phyloP scores from a whole-genome alignment of 495 filamentous ascomycete genomes.

The Tuber magnatum region DNA sequence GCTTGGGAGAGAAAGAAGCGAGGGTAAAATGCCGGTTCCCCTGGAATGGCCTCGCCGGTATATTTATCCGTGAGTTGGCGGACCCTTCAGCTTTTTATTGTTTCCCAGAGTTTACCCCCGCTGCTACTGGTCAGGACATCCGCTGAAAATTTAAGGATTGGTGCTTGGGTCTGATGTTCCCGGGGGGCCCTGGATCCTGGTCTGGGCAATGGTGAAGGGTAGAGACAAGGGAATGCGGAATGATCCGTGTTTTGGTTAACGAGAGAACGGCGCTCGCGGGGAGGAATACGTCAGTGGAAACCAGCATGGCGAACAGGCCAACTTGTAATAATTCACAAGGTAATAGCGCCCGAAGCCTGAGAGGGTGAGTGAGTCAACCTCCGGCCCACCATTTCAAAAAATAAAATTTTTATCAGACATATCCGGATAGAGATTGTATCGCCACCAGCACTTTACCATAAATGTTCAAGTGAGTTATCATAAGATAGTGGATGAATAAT shows the following conservation, averaged over 20 bases:
- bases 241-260: not conserved
- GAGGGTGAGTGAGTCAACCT: too few relatives aligned
- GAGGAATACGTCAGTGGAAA: not conserved
- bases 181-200: not conserved
- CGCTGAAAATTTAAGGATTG: not conserved
- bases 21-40: not conserved
- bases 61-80: not conserved
- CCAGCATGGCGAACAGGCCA: not conserved
- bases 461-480: too few relatives aligned
- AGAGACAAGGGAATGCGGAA: not conserved
- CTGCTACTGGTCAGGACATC: not conserved
- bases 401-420: too few relatives aligned
- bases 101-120: not conserved
- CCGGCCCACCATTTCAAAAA: too few relatives aligned
- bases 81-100: not conserved
- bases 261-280: not conserved
- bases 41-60: not conserved
- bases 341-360: too few relatives aligned
- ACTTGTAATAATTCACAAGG: not conserved
- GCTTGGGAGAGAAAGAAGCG: not conserved
- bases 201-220: not conserved
- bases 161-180: not conserved
- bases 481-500: too few relatives aligned
- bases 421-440: too few relatives aligned
- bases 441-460: too few relatives aligned